These are phyloP conservation scores for Cucurbita moschata DNA, from an alignment of 306 rosid species.

Conservation along the genomic window DNA sequence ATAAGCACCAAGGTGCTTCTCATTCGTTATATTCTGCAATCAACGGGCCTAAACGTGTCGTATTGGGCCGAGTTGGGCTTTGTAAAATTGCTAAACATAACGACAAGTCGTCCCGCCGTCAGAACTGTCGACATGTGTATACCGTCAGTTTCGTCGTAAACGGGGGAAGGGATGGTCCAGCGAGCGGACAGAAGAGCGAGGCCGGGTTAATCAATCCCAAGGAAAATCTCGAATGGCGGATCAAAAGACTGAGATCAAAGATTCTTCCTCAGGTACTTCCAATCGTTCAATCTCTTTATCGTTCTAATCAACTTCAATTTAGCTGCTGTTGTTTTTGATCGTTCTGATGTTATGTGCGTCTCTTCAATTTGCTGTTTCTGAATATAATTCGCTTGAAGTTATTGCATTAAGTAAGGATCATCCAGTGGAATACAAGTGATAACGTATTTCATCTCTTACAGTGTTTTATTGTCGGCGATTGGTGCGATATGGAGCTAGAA, in stretches of 20 bases:
- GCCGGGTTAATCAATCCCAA: not conserved
- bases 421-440: not conserved
- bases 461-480: not conserved
- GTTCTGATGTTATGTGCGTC: not conserved
- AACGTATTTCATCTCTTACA: not conserved
- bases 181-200: not conserved
- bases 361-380: not conserved
- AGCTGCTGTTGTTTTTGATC: not conserved
- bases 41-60: not conserved
- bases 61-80: not conserved
- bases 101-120: not conserved
- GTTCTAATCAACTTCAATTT: not conserved
- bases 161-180: not conserved
- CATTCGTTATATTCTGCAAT: not conserved
- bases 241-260: not conserved
- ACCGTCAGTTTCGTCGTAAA: not conserved
- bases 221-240: not conserved
- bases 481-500: not conserved
- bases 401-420: not conserved
- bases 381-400: not conserved
- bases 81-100: not conserved
- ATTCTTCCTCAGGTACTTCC: not conserved
- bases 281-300: too few relatives aligned
- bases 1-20: not conserved
- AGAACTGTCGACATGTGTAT: not conserved